Conservation (phyloP, 2,329 filamentous ascomycete genomes). For the Alternaria viburni region DNA sequence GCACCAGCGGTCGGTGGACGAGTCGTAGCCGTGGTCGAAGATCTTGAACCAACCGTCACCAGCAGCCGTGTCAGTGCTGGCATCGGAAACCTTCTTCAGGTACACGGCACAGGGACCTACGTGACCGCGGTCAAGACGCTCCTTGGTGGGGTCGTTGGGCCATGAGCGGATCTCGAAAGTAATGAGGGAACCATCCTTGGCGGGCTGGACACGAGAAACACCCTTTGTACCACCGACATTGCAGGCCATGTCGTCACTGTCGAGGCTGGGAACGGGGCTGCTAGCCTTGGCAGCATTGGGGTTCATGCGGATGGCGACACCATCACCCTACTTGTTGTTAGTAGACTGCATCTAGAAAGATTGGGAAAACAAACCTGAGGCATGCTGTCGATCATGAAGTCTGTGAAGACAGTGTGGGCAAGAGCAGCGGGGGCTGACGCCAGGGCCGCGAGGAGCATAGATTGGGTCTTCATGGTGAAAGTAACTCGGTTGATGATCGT, state of each 20-base stretch:
- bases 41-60: conserved; percentile 82
- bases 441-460: conserved; percentile 41
- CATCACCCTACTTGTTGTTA: conserved; percentile 65
- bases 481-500: not conserved
- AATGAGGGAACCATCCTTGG: conserved; percentile 61
- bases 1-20: conserved; percentile 66
- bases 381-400: conserved; percentile 44
- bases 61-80: conserved; percentile 56
- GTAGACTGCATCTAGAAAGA: not conserved
- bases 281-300: conserved; percentile 60
- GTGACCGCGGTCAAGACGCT: conserved; percentile 66
- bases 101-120: conserved; percentile 76
- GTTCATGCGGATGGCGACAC: conserved; percentile 73
- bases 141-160: conserved; percentile 61
- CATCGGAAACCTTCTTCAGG: conserved; percentile 70
- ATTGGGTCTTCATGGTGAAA: conserved; percentile 43
- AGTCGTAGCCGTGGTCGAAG: conserved; percentile 71
- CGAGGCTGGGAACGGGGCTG: conserved; percentile 63
- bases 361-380: conserved; percentile 29
- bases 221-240: conserved; percentile 59
- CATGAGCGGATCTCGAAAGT: conserved; percentile 71
- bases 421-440: conserved; percentile 40
- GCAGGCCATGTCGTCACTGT: conserved; percentile 71
- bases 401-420: conserved; percentile 47
- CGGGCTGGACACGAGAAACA: conserved; percentile 56